phyloP scores from a whole-genome alignment of 176 grass and related monocot genomes.

The Ensete ventricosum region DNA sequence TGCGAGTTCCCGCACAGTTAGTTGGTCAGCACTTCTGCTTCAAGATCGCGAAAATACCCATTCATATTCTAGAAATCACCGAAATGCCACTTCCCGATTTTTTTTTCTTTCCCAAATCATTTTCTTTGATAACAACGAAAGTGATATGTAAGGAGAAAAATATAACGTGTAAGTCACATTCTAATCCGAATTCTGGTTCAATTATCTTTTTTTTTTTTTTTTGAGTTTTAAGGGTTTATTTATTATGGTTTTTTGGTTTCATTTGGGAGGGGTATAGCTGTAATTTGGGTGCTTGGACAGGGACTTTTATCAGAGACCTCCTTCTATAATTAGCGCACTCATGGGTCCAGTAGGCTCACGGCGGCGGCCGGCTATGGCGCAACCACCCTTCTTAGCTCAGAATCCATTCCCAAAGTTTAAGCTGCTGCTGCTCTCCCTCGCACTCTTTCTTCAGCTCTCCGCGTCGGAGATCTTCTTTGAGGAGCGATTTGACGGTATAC shows the following conservation, averaged over 20 bases:
- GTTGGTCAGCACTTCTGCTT: no score
- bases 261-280: not conserved
- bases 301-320: not conserved
- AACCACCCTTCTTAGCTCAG: not conserved
- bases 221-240: not conserved
- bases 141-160: no score
- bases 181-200: no score
- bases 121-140: no score
- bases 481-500: slow-evolving; percentile 93
- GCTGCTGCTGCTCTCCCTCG: slow-evolving; percentile 25
- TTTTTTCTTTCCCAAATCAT: no score
- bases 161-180: no score
- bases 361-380: slow-evolving; percentile 5
- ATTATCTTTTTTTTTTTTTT: no score
- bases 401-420: not conserved
- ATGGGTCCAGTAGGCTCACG: not conserved
- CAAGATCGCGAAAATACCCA: no score
- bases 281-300: not conserved
- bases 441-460: slow-evolving; percentile 30
- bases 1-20: no score
- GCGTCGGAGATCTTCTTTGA: slow-evolving; percentile 79
- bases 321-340: not conserved
- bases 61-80: no score
- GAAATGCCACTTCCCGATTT: no score
- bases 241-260: not conserved